Conservation (phyloP, 2,329 filamentous ascomycete species). For the Xylaria sp. region DNA sequence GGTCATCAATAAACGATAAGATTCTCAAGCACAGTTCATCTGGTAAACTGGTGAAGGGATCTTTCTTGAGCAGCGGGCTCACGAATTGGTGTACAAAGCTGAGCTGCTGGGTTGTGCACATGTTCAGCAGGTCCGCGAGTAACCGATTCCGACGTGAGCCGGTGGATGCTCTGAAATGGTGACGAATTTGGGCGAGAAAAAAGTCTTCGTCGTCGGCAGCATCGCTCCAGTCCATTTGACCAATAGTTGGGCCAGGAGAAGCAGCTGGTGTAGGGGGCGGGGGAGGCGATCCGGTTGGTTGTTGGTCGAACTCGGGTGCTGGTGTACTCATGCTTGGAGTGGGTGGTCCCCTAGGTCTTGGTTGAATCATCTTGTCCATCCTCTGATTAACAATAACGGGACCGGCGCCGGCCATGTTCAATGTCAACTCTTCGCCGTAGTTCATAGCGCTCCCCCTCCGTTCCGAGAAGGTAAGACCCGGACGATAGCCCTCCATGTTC, state of each 20-base stretch:
- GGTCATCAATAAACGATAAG: constrained; percentile 95
- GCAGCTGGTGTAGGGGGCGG: constrained; percentile 70
- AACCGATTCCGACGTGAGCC: constrained; percentile 78
- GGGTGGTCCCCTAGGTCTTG: constrained; percentile 62
- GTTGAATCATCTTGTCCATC: constrained; percentile 60
- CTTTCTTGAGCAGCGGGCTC: constrained; percentile 90
- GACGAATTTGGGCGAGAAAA: constrained; percentile 77
- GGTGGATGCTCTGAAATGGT: constrained; percentile 79
- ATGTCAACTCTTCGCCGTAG: constrained; percentile 59
- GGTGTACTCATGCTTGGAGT: constrained; percentile 71
- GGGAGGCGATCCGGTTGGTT: constrained; percentile 63
- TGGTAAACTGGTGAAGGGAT: constrained; percentile 89
- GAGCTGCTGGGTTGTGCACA: constrained; percentile 93
- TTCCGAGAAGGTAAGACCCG: constrained; percentile 65
- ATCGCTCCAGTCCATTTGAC: constrained; percentile 74
- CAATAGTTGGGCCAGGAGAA: constrained; percentile 66
- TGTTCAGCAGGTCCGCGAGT: constrained; percentile 85
- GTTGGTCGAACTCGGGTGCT: constrained; percentile 65
- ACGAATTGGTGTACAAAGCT: constrained; percentile 98
- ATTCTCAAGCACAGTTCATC: constrained; percentile 92
- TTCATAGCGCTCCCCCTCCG: constrained; percentile 62
- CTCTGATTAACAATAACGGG: constrained; percentile 50
- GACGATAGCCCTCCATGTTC: constrained; percentile 51
- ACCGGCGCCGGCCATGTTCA: constrained; percentile 52
- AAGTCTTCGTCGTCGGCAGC: constrained; percentile 82